Base-by-base conservation (phyloP, 352 stramenopile species). In the Phytophthora pseudosyringae region DNA sequence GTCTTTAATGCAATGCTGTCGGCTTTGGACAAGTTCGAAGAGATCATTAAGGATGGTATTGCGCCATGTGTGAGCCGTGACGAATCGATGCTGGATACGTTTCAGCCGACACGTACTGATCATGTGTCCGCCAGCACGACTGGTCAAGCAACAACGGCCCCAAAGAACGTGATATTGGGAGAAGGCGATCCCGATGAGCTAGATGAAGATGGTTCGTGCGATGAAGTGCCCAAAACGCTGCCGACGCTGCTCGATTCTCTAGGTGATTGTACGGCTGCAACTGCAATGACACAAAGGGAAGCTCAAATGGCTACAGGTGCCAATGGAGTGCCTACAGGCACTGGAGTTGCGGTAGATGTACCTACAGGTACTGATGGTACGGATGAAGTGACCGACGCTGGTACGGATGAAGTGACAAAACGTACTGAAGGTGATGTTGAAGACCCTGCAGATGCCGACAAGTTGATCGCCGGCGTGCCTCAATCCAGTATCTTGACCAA, bases 1-100 rank as follows among this genome's bases (percentile, higher is more conserved):
- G 36, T 41, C 7, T 41, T 41, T 13, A 49, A 49, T 31, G 25
- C 35, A n/a, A 63, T 63, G 55, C 5, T 63, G 55, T 25, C 35
- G 10, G 44, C 55, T 25, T 55, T 63, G 55, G 44, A 55, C 25
- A 55, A 54, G 28, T 54, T 52, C 49, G 54, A 62, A 25, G 43
- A 62, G 2, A 54, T 62, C 9, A 39, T 62, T 10, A 55, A 55
- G 25, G 35, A 55, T 28, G 55, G 33, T 1, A 16, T 53, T 51
- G 41, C 13, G 7, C 53, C 41, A 9, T 61, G 36, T 18, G 53
- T 61, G 4, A 32, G 43, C 5, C 41, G 40, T 38, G 53, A 53
- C 1, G 41, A 13, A 2, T 3, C 4, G 6, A 16, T 5, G 40
- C 38, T 60, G 15, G 28, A 29, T 33, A 1, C 49, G 36, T 33